A percentile compares a stretch with the other conserved stretches of the same genome.
Evolutionary conservation across 2,329 filamentous ascomycete species (phyloP).

Genomic region (Alternaria gansuensis): DNA sequence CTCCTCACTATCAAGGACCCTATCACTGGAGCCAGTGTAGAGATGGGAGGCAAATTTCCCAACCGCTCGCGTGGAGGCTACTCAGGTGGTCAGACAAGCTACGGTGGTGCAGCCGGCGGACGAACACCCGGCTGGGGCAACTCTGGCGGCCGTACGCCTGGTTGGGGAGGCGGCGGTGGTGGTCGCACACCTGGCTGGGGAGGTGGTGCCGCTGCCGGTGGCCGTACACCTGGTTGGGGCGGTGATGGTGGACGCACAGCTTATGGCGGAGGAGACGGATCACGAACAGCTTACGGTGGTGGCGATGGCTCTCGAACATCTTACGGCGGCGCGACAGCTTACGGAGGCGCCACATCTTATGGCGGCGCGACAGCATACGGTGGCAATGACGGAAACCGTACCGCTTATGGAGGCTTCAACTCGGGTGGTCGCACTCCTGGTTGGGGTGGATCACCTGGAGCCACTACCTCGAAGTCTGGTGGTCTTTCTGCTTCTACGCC

Average conservation of each 20-base stretch:
- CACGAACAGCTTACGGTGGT: conserved; percentile 52
- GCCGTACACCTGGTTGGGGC: conserved; percentile 50
- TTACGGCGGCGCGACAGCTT: conserved; percentile 70
- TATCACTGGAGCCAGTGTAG: conserved; percentile 78
- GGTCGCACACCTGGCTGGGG: conserved; percentile 62
- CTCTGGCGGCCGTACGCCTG: conserved; percentile 59
- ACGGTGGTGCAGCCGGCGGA: conserved; percentile 53
- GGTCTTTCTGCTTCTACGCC: conserved; percentile 46
- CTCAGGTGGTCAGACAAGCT: conserved; percentile 44
- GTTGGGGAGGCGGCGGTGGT: conserved; percentile 55
- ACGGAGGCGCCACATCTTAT: conserved; percentile 77
- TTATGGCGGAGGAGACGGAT: conserved; percentile 55
- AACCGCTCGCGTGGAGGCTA: conserved; percentile 53
- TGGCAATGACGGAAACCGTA: conserved; percentile 51
- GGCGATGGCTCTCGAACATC: conserved; percentile 54
- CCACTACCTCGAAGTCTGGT: conserved; percentile 38
- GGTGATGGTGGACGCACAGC: conserved; percentile 58
- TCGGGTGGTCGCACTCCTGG: conserved; percentile 60
- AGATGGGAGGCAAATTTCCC: conserved; percentile 59
- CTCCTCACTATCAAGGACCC: conserved; percentile 84
- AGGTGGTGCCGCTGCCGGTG: conserved; percentile 49
- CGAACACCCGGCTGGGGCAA: conserved; percentile 50
- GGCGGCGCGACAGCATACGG: conserved; percentile 59
- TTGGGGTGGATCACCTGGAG: conserved; percentile 65
- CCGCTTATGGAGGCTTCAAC: conserved; percentile 62